Percentiles rank a stretch among this genome's conserved stretches.
phyloP scores from a whole-genome alignment of 768 basidiomycete species.

The Ramaria sp. region DNA sequence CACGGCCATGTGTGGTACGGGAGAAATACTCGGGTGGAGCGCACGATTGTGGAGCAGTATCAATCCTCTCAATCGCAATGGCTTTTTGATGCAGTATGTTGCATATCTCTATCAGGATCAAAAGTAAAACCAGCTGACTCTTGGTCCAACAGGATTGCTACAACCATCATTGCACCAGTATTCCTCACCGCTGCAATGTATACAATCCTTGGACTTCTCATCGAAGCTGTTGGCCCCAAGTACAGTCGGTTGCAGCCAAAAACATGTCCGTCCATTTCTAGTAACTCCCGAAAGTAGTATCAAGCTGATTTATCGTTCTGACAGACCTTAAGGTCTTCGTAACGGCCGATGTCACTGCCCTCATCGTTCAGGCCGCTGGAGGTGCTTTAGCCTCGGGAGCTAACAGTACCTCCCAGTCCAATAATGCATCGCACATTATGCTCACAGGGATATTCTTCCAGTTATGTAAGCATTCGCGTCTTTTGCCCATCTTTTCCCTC shows the following conservation, averaged over 20 bases:
- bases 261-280: slow-evolving; percentile 25
- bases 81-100: slow-evolving; percentile 24
- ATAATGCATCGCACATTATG: slow-evolving; percentile 34
- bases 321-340: slow-evolving; percentile 4
- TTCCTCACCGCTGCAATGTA: no score
- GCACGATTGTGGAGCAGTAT: slow-evolving; percentile 13
- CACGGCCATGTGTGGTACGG: slow-evolving; percentile 14
- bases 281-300: no score
- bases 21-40: slow-evolving; percentile 18
- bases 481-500: no score
- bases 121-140: slow-evolving; percentile 40
- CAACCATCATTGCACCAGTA: no score
- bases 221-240: slow-evolving; percentile 29
- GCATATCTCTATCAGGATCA: slow-evolving; percentile 28
- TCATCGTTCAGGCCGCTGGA: no score
- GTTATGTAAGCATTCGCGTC: slow-evolving; percentile 34
- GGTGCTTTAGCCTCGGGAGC: not conserved
- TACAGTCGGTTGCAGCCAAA: slow-evolving; percentile 37
- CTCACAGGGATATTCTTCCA: slow-evolving; percentile 54
- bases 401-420: not conserved
- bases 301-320: not conserved
- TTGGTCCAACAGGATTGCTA: slow-evolving; percentile 46
- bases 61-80: slow-evolving; percentile 6
- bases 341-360: not conserved
- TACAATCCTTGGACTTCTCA: slow-evolving; percentile 40